Evolutionary conservation across 805 yeast genomes (phyloP), one percentile per base, ranked within the genome.

Genomic region (Candida endomychidarum): DNA sequence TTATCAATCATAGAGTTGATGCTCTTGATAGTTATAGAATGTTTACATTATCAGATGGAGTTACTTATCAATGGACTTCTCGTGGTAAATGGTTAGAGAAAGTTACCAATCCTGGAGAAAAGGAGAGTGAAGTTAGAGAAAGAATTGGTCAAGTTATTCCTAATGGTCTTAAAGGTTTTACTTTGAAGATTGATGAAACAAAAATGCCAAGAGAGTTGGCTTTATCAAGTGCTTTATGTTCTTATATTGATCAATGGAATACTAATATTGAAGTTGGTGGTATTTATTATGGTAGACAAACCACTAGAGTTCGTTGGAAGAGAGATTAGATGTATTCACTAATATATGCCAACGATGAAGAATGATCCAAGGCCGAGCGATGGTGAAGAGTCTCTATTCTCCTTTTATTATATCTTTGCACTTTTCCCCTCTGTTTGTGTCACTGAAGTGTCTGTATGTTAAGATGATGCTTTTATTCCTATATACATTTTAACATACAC

Each of bases 221-320:
- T 1, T 54, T 80, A 14, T 61, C 79, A 11, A 72, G 81, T 7
- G 85, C 84, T 3, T 58, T 81, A 43, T 75, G 79, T 43, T 77
- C 83, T 30, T 75, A 65, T 52, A 72, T 81, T 42, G 86, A 81
- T 52, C 85, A 79, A 43, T 81, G 86, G 86, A 80, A 77, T 51
- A 79, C 85, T 17, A 64, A 66, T 44, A 57, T 74, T 26, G 75
- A 74, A 17, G 76, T 78, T 26, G 86, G 86, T n/a, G 86, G 86
- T 25, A 77, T 81, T 38, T 80, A 79, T 56, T 71, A 68, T 45
- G 75, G 81, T 9, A 67, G 74, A 56, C 75, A 75, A 53, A 70
- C 68, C 25, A 37, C 45, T 8, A 76, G 74, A 48, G 67, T 70
- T n/a, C 63, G 78, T 48, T 77, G 81, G 81, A 77, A 76, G 56